Conservation (phyloP, 1,139 yeast species). For the Geotrichum cucujoidarum region DNA sequence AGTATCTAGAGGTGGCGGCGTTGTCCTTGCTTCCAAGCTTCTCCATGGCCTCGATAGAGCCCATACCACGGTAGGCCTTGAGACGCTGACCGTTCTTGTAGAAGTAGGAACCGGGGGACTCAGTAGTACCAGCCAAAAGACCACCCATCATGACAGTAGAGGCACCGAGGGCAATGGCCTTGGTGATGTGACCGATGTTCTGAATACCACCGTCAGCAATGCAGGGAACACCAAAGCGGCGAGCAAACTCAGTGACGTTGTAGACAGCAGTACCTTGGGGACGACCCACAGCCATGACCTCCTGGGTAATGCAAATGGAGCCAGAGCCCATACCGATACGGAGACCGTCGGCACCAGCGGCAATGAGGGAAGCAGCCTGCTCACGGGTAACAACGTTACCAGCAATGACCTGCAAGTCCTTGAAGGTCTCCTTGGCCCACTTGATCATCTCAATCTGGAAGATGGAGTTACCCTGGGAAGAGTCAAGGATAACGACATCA, state of each 20-base stretch:
- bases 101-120: slow-evolving; percentile 97
- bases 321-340: slow-evolving; percentile 99
- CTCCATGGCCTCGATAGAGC: slow-evolving; percentile 98
- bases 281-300: slow-evolving; percentile 99
- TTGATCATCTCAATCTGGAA: slow-evolving; percentile 91
- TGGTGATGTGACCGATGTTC: slow-evolving; percentile 96
- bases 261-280: slow-evolving; percentile 98
- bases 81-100: slow-evolving; percentile 97
- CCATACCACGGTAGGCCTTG: slow-evolving; percentile 99
- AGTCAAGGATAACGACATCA: slow-evolving; percentile 92
- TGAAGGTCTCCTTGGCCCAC: slow-evolving; percentile 79
- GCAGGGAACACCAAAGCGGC: slow-evolving; percentile 88
- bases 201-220: slow-evolving; percentile 99
- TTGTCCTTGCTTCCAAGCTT: slow-evolving; percentile 81
- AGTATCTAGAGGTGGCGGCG: slow-evolving; percentile 97
- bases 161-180: slow-evolving; percentile 96
- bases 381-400: slow-evolving; percentile 99
- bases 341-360: slow-evolving; percentile 96
- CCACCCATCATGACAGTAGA: slow-evolving; percentile 99
- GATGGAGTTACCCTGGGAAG: slow-evolving; percentile 94
- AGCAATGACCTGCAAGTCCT: slow-evolving; percentile 82
- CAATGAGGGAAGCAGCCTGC: slow-evolving; percentile 93
- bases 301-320: slow-evolving; percentile 97
- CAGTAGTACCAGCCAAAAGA: slow-evolving; percentile 96
- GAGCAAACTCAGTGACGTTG: slow-evolving; percentile 82